These are phyloP conservation scores for Phalaenopsis aphrodite DNA, from an alignment of 106 monocot genomes.

Conservation along the genomic window DNA sequence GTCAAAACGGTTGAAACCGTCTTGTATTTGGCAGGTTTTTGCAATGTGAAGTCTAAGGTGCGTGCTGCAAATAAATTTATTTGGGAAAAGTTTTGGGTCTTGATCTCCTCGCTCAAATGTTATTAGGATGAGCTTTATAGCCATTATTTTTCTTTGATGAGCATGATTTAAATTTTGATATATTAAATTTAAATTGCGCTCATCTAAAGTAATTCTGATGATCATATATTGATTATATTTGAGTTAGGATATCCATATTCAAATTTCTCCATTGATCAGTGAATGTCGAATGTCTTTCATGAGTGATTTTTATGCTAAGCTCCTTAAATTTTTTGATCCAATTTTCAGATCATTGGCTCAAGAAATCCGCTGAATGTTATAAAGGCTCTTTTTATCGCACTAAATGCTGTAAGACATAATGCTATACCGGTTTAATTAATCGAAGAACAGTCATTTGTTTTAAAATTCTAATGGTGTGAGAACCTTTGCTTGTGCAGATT, in stretches of 20 bases:
- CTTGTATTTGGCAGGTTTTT: conserved; percentile 79
- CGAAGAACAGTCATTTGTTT: neutral
- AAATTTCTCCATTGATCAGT: no score
- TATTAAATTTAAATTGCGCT: no score
- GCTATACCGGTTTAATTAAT: neutral
- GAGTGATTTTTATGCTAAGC: neutral
- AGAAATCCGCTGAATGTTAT: conserved; percentile 63
- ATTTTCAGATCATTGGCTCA: conserved; percentile 65
- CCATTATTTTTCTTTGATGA: no score
- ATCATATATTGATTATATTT: no score
- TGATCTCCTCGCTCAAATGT: no score
- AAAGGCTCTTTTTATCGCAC: conserved; percentile 68
- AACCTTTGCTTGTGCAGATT: conserved; percentile 47
- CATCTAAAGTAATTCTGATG: no score
- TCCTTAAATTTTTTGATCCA: neutral
- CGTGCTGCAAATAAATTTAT: neutral
- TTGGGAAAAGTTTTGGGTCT: neutral
- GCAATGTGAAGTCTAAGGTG: conserved; percentile 95
- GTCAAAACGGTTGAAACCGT: conserved; percentile 78
- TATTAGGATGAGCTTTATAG: no score
- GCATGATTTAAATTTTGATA: no score
- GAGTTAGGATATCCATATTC: no score
- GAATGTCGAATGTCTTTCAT: no score
- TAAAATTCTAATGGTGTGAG: neutral
- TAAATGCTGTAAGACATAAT: conserved; percentile 55